Conservation (phyloP, 768 basidiomycete species). For the Holtermannia corniformis region DNA sequence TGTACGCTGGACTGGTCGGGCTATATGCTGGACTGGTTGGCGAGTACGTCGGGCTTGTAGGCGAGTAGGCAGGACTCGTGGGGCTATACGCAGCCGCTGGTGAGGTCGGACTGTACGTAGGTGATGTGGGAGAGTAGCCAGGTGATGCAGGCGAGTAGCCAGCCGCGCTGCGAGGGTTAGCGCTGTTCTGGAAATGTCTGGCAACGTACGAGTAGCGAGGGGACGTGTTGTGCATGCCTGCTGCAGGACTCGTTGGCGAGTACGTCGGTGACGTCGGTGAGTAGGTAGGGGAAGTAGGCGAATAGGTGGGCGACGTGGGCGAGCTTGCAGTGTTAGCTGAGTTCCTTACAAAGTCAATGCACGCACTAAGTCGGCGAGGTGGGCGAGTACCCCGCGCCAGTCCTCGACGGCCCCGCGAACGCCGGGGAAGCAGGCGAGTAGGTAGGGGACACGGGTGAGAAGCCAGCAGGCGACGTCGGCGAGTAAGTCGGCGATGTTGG, state of each 20-base stretch:
- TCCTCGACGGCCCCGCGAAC: conserved; percentile 8
- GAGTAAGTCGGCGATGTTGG: conserved; percentile 35
- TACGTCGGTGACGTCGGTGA: conserved; percentile 55
- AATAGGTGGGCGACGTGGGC: conserved; percentile 37
- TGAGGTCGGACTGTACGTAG: conserved; percentile 81
- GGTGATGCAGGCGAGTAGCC: conserved; percentile 64
- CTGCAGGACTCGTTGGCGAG: conserved; percentile 28
- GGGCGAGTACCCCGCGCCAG: conserved; percentile 17
- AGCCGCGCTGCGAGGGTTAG: conserved; percentile 64
- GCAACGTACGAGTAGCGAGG: conserved; percentile 42
- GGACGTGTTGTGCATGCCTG: conserved; percentile 29
- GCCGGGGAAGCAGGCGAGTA: conserved; percentile 44
- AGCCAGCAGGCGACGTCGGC: conserved; percentile 35
- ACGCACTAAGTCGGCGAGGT: conserved; percentile 28
- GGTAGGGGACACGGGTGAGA: conserved; percentile 35
- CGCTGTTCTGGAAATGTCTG: conserved; percentile 46
- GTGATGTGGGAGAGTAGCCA: conserved; percentile 77
- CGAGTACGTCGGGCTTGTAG: conserved; percentile 83
- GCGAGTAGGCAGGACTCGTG: conserved; percentile 55
- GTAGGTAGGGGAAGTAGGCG: conserved; percentile 54
- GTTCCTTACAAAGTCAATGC: conserved; percentile 19
- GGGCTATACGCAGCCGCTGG: conserved; percentile 42
- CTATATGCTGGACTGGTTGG: conserved; percentile 88
- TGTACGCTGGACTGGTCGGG: conserved; percentile 73
- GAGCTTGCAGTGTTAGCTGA: conserved; percentile 29